Base-by-base conservation (phyloP, 2,329 filamentous ascomycete genomes). In the Aspergillus terreus region DNA sequence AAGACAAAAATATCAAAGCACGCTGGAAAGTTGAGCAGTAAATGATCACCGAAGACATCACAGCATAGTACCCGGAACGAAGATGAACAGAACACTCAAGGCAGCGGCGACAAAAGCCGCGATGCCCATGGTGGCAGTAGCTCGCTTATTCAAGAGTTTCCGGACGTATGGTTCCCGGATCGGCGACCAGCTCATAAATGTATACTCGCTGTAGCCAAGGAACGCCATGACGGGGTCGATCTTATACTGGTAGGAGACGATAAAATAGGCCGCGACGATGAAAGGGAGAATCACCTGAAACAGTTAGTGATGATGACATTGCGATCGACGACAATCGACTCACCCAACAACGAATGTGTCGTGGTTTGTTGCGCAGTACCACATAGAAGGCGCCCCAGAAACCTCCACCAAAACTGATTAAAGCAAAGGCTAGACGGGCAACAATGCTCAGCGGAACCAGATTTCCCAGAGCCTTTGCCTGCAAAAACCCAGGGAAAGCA, bases 371-470 rank as follows among this genome's bases (percentile, higher is more conserved):
- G 7, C 96, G 83, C 72, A 99, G 94, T 61, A 99, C 95, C 54
- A 97, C 85, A 56, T 94, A 83, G 67, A 96, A 99, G 0, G 85
- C 90, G 4, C 90, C 83, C 95, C 95, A 99, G 72, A 97, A 94
- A 21, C 83, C 95, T 58, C 84, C 91, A 70, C 96, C 96, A 76
- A 99, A 86, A 58, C 87, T 82, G 44, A 94, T 78, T 47, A 99
- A 80, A 33, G 92, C 94, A 59, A 96, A 70, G 43, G 95, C 90
- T 47, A 97, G 77, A 49, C 94, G 83, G 61, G 95, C 80, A 66
- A 97, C 84, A 60, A 95, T 86, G 44, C 90, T 95, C 14, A 92
- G 84, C 3, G 92, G 94, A 25, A 99, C 92, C 12, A 99, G 81
- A 66, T 99, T 99, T 54, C 95, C 95, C 21, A 99, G 79, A 2